These are phyloP conservation scores for Pythium rishiriense DNA, from an alignment of 352 stramenopile species.

Conservation along the genomic window DNA sequence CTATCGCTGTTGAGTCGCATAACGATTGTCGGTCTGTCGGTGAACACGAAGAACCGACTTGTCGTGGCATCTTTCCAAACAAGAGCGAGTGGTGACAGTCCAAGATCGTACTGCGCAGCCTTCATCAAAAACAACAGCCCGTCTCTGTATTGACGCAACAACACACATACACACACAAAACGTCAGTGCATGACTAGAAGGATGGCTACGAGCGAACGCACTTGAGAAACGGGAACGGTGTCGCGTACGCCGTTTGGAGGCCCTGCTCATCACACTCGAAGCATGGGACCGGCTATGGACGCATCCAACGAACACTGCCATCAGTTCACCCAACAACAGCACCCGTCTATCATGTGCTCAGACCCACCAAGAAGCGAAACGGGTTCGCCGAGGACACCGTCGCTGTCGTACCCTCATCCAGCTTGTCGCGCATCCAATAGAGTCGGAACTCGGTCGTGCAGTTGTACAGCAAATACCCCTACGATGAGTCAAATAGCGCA, in stretches of 20 bases:
- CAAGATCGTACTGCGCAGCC: slow-evolving; percentile 86
- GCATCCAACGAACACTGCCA: background rate
- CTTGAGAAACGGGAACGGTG: slow-evolving; percentile 85
- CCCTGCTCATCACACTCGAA: slow-evolving; percentile 84
- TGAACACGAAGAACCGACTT: slow-evolving; percentile 80
- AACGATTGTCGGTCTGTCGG: slow-evolving; percentile 72
- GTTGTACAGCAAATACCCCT: slow-evolving; percentile 90
- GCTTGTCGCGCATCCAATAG: slow-evolving; percentile 92
- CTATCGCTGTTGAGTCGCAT: slow-evolving; percentile 50
- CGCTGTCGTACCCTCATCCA: slow-evolving; percentile 64
- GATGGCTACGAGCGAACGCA: slow-evolving; percentile 28
- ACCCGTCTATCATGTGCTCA: background rate
- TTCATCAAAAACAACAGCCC: slow-evolving; percentile 92
- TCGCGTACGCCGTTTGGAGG: slow-evolving; percentile 76
- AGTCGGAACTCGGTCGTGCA: slow-evolving; percentile 92
- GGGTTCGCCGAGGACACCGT: slow-evolving; percentile 61
- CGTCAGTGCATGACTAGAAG: background rate
- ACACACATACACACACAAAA: background rate
- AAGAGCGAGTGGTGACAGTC: slow-evolving; percentile 81
- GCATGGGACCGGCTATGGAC: slow-evolving; percentile 69
- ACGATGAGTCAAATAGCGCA: background rate
- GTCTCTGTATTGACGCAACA: slow-evolving; percentile 47
- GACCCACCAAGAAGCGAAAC: slow-evolving; percentile 69
- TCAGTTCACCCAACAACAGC: background rate
- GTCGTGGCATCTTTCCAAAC: slow-evolving; percentile 89